Conservation (phyloP, 2,329 filamentous ascomycete genomes). For the Fusarium sp. region DNA sequence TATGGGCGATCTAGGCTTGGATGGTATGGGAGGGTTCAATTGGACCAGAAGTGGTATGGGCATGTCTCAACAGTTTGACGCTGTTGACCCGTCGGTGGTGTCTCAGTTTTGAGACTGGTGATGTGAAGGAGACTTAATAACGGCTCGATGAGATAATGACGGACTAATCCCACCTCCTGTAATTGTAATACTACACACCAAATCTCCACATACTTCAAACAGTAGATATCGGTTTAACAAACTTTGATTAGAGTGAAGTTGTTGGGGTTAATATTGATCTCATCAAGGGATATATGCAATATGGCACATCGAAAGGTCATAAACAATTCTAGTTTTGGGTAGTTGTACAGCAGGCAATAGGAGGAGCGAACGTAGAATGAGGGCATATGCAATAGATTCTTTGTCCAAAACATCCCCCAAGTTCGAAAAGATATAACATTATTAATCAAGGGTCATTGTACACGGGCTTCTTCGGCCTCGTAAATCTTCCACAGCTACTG, state of each 20-base stretch:
- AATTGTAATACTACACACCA: neutral
- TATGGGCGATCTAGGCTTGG: slow-evolving; percentile 41
- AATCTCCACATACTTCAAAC: too few relatives aligned
- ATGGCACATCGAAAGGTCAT: neutral
- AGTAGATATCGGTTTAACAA: neutral
- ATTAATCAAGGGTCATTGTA: slow-evolving; percentile 60
- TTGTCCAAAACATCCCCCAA: slow-evolving; percentile 45
- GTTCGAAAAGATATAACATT: slow-evolving; percentile 54
- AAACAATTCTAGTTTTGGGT: neutral
- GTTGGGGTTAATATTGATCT: neutral
- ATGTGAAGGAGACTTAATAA: neutral
- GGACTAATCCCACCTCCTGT: slow-evolving; percentile 13
- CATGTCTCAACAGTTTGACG: slow-evolving; percentile 30
- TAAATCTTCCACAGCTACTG: slow-evolving; percentile 41
- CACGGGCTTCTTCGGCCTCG: slow-evolving; percentile 53
- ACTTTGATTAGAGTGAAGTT: neutral
- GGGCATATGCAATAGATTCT: slow-evolving; percentile 44
- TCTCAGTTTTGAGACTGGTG: slow-evolving; percentile 22
- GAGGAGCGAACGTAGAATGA: slow-evolving; percentile 22
- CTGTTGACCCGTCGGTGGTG: slow-evolving; percentile 35
- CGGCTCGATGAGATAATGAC: neutral
- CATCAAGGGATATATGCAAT: neutral
- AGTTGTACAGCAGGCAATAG: neutral
- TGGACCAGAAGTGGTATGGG: slow-evolving; percentile 28
- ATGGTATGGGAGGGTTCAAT: slow-evolving; percentile 37